These are phyloP conservation scores for Castanea mollissima DNA, from an alignment of 306 rosid genomes.

Conservation along the genomic window DNA sequence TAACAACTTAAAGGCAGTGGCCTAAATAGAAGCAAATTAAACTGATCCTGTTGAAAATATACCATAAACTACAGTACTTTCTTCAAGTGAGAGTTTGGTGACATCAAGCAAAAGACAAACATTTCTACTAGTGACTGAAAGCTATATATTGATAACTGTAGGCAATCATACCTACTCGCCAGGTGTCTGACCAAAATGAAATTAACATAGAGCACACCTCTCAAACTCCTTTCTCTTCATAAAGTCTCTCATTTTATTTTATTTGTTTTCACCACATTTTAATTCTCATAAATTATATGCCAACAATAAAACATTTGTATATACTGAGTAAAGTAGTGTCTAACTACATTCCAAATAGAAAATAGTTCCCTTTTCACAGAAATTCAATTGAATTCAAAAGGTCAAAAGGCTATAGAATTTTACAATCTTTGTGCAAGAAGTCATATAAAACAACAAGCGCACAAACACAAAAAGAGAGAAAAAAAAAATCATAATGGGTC, in stretches of 20 bases:
- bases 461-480: background rate
- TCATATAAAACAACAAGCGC: too few relatives aligned
- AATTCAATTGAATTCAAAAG: background rate
- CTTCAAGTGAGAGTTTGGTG: background rate
- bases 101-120: background rate
- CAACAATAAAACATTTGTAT: background rate
- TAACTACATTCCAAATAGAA: background rate
- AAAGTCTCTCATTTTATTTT: background rate
- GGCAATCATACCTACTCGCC: background rate
- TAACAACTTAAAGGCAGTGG: background rate
- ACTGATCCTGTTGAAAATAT: background rate
- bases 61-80: background rate
- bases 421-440: constrained; percentile 2
- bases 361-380: background rate
- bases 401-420: background rate
- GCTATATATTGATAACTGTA: background rate
- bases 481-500: background rate
- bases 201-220: background rate
- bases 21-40: background rate
- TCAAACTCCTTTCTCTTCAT: background rate
- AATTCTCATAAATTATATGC: background rate
- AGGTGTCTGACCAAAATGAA: background rate
- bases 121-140: background rate
- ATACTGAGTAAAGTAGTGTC: background rate
- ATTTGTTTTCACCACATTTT: background rate